Evolutionary conservation across 2,329 filamentous ascomycete genomes (phyloP).

Genomic region (Macrophomina pseudophaseolina): DNA sequence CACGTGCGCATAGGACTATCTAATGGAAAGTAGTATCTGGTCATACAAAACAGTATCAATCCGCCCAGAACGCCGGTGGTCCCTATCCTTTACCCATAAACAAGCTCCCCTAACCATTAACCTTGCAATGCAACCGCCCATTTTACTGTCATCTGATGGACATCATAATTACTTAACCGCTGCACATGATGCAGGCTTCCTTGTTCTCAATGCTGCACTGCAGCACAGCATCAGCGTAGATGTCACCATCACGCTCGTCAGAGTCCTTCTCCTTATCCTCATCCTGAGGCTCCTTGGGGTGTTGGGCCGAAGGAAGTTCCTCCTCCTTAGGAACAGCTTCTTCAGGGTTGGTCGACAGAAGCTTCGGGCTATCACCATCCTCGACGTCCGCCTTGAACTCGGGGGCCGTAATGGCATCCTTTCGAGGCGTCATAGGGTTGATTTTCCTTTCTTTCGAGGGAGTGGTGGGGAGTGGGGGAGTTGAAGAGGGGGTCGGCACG

Average conservation of each 20-base stretch:
- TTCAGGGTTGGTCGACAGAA: conserved; percentile 73
- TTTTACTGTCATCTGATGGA: neutral
- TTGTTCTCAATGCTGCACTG: conserved; percentile 97
- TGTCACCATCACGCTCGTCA: conserved; percentile 82
- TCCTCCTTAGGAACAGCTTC: conserved; percentile 64
- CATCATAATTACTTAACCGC: neutral
- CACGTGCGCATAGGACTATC: conserved; percentile 1
- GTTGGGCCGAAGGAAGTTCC: conserved; percentile 64
- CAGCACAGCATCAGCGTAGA: conserved; percentile 91
- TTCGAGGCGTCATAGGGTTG: conserved; percentile 49
- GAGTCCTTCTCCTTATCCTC: conserved; percentile 76
- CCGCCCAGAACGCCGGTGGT: conserved; percentile 12
- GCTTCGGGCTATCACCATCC: conserved; percentile 79
- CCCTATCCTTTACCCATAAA: conserved; percentile 1
- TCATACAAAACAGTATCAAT: neutral
- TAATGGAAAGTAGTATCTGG: neutral
- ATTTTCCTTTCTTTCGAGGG: conserved; percentile 47
- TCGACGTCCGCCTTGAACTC: conserved; percentile 77
- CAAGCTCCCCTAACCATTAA: conserved; percentile 1
- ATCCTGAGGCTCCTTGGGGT: conserved; percentile 57
- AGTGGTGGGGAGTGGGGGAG: conserved; percentile 60
- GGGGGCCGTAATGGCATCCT: conserved; percentile 66
- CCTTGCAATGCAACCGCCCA: conserved; percentile 5
- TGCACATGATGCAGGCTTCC: conserved; percentile 93
- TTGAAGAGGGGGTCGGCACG: conserved; percentile 70